Conservation (phyloP, 257 asterid species). For the Craterostigma plantagineum region DNA sequence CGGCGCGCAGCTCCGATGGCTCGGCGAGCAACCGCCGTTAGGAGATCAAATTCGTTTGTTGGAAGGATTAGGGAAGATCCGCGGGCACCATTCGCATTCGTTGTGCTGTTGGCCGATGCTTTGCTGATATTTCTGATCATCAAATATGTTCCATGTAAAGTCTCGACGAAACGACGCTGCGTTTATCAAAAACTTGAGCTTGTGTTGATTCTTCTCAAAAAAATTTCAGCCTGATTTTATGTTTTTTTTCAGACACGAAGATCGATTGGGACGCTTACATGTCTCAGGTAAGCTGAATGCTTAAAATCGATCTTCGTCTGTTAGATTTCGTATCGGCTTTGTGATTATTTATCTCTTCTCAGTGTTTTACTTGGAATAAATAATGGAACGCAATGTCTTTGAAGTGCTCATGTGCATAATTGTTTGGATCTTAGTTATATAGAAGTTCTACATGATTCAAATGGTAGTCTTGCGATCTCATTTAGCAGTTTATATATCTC, state of each 20-base stretch:
- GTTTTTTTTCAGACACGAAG: constrained; percentile 70
- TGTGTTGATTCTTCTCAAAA: too few relatives aligned
- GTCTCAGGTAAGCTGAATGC: constrained; percentile 55
- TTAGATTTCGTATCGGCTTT: too few relatives aligned
- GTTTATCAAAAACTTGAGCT: background rate
- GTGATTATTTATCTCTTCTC: background rate
- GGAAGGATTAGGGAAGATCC: constrained; percentile 16
- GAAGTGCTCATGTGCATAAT: constrained; percentile 1
- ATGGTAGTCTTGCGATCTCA: constrained; percentile 4
- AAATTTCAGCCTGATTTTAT: too few relatives aligned
- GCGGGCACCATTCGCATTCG: constrained; percentile 25
- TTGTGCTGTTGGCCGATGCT: constrained; percentile 51
- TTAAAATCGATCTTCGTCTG: background rate
- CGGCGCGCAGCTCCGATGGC: constrained; percentile 14
- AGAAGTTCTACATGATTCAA: too few relatives aligned
- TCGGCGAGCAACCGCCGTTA: constrained; percentile 22
- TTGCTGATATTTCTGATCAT: constrained; percentile 48
- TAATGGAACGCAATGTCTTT: constrained; percentile 2
- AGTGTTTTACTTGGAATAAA: background rate
- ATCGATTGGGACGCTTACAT: constrained; percentile 98
- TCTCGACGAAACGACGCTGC: background rate
- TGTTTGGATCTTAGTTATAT: background rate
- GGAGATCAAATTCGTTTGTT: constrained; percentile 13
- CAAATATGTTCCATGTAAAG: constrained; percentile 71
- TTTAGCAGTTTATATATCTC: constrained; percentile 4